Evolutionary conservation across 2,329 filamentous ascomycete genomes (phyloP).

Genomic region (Aspergillus aculeatinus): DNA sequence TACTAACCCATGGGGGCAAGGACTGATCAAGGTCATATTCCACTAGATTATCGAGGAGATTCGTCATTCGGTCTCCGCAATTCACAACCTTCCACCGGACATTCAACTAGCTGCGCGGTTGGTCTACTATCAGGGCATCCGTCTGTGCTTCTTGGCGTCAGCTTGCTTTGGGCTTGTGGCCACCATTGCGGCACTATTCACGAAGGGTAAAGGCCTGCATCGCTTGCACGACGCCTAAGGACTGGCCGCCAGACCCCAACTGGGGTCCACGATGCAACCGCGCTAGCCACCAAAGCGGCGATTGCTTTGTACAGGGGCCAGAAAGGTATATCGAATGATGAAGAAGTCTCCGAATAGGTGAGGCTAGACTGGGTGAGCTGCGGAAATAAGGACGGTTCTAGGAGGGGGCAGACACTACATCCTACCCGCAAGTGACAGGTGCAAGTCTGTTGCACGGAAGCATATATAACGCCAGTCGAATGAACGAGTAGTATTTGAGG

Average conservation of each 20-base stretch:
- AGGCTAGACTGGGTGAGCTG: background rate
- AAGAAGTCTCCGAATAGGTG: background rate
- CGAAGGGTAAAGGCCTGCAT: conserved; percentile 37
- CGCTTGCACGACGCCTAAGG: conserved; percentile 1
- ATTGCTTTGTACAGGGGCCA: background rate
- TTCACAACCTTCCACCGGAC: conserved; percentile 56
- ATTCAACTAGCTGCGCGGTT: conserved; percentile 56
- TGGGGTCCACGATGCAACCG: background rate
- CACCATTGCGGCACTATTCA: conserved; percentile 50
- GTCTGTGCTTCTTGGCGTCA: conserved; percentile 57
- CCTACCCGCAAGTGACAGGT: background rate
- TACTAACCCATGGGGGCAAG: conserved; percentile 9
- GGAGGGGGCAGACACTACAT: background rate
- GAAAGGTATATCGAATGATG: background rate
- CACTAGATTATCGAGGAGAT: conserved; percentile 61
- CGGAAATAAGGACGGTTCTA: background rate
- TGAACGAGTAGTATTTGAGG: background rate
- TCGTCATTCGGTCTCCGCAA: conserved; percentile 59
- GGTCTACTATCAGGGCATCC: conserved; percentile 61
- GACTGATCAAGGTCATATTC: conserved; percentile 24
- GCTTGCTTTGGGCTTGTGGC: conserved; percentile 54
- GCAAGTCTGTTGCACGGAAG: background rate
- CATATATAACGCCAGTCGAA: background rate
- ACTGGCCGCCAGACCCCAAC: background rate
- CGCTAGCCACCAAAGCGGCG: background rate